These are phyloP conservation scores for Trypanosoma avium DNA, from an alignment of 208 protist genomes.

Conservation along the genomic window DNA sequence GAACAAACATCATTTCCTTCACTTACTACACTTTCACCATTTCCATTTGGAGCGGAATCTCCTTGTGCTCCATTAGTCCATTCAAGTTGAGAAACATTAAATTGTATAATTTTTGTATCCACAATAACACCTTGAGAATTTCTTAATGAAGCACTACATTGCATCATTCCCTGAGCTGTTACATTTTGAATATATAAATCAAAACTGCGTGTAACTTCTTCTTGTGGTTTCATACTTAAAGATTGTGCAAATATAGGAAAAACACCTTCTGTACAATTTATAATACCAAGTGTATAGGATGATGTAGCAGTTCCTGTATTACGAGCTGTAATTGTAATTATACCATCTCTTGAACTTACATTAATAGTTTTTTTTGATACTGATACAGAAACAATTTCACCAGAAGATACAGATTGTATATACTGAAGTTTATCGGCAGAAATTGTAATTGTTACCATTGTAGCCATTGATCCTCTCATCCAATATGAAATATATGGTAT, in stretches of 20 bases:
- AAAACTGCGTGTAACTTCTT: conserved; percentile 33
- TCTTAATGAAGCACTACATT: conserved; percentile 51
- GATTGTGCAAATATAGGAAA: conserved; percentile 62
- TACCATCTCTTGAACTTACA: conserved; percentile 49
- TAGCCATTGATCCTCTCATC: conserved; percentile 35
- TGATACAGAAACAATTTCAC: conserved; percentile 43
- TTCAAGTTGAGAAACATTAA: conserved; percentile 26
- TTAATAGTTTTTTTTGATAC: conserved; percentile 37
- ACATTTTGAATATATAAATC: conserved; percentile 45
- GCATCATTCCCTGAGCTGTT: conserved; percentile 12
- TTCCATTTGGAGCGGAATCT: conserved; percentile 34
- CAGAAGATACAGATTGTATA: conserved; percentile 59
- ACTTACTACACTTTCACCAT: conserved; percentile 41
- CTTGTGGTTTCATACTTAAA: conserved; percentile 36
- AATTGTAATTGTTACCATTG: conserved; percentile 70
- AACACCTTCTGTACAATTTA: conserved; percentile 43
- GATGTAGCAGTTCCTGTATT: conserved; percentile 65
- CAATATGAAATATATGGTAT: conserved; percentile 62
- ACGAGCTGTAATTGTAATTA: conserved; percentile 46
- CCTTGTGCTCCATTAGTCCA: conserved; percentile 64
- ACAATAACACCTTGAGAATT: conserved; percentile 47
- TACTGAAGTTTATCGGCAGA: conserved; percentile 77
- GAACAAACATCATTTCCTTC: conserved; percentile 21
- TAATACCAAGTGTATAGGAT: conserved; percentile 49
- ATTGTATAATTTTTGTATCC: conserved; percentile 37